These are phyloP conservation scores for Lepidium didymum DNA, from an alignment of 345 rosid species.

Conservation along the genomic window DNA sequence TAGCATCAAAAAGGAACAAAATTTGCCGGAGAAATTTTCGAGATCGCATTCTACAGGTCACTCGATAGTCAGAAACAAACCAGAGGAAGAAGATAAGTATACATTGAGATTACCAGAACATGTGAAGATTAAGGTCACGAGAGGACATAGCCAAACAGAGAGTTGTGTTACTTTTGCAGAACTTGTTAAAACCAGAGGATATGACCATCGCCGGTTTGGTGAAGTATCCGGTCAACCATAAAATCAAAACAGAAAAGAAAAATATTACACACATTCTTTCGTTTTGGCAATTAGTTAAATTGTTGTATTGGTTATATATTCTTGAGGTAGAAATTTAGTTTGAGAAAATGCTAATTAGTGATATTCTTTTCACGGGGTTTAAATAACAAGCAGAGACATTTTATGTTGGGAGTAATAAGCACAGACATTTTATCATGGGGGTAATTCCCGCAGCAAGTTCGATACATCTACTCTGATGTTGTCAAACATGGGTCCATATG, in stretches of 20 bases:
- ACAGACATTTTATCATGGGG: no score
- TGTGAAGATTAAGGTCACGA: constrained; percentile 38
- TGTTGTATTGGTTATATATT: constrained; percentile 13
- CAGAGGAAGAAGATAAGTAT: constrained; percentile 45
- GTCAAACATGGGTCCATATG: no score
- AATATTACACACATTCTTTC: not conserved
- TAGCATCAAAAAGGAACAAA: constrained; percentile 9
- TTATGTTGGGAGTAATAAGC: no score
- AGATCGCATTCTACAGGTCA: constrained; percentile 82
- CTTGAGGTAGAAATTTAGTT: not conserved
- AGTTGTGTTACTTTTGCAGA: constrained; percentile 66
- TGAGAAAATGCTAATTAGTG: constrained; percentile 8
- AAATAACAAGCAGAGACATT: no score
- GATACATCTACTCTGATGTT: no score
- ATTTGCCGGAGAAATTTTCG: constrained; percentile 33
- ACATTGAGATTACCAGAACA: constrained; percentile 51
- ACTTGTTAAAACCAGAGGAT: constrained; percentile 15
- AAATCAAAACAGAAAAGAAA: not conserved
- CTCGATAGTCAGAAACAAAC: constrained; percentile 34
- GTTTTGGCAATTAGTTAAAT: not conserved
- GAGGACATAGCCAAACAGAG: constrained; percentile 38
- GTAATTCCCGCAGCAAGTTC: no score
- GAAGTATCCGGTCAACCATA: constrained; percentile 26
- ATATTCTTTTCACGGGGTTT: not conserved
- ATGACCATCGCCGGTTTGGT: constrained; percentile 29